A percentile compares a stretch with the other conserved stretches of the same genome.
Evolutionary conservation across 1,139 yeast genomes (phyloP).

Genomic region (Candida sp.): DNA sequence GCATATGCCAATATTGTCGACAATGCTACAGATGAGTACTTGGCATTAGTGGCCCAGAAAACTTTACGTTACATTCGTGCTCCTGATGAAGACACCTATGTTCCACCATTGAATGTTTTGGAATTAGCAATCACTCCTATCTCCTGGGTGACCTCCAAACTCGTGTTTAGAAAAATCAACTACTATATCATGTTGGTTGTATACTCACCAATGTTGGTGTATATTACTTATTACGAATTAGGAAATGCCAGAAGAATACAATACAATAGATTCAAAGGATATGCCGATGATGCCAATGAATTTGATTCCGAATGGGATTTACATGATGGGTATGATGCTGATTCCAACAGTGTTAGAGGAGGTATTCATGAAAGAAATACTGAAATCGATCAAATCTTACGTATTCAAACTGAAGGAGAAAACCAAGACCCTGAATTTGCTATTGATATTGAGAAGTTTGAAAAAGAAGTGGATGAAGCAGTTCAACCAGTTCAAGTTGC

Average conservation of each 20-base stretch:
- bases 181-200: conserved; percentile 57
- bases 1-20: conserved; percentile 81
- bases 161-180: conserved; percentile 34
- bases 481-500: conserved; percentile 61
- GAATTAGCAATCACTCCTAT: conserved; percentile 50
- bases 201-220: conserved; percentile 63
- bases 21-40: conserved; percentile 68
- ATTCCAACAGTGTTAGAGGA: conserved; percentile 32
- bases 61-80: conserved; percentile 83
- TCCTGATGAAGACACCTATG: conserved; percentile 82
- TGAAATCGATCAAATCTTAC: conserved; percentile 36
- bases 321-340: conserved; percentile 66
- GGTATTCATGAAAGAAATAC: conserved; percentile 36
- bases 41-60: conserved; percentile 82
- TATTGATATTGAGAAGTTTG: conserved; percentile 49
- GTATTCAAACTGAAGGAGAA: conserved; percentile 61
- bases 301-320: conserved; percentile 79
- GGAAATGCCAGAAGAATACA: conserved; percentile 64
- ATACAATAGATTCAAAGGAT: conserved; percentile 64
- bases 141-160: conserved; percentile 22
- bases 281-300: conserved; percentile 81
- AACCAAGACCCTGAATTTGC: conserved; percentile 68
- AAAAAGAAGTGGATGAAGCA: conserved; percentile 36
- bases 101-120: conserved; percentile 79
- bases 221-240: conserved; percentile 63